Base-by-base conservation (phyloP, 1,139 yeast genomes). In the Sporopachydermia cereana region DNA sequence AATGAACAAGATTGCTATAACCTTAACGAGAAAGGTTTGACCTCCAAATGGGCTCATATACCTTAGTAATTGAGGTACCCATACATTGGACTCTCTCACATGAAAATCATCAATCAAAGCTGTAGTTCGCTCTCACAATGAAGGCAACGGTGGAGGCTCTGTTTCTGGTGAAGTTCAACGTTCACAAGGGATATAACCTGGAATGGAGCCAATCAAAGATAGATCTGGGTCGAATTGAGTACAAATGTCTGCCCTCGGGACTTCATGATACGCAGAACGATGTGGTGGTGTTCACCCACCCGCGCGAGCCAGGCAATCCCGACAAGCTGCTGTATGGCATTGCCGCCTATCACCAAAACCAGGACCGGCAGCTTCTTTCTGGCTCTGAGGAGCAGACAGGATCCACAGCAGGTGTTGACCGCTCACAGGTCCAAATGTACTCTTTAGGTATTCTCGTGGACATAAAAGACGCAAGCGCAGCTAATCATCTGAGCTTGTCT, bases 211-310 rank as follows among this genome's bases (percentile, higher is more conserved):
- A 64, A 44, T 54, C 65, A 1, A 46, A 50, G 21, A 46, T 66
- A 3, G 54, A 51, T 34, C 50, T 49, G 22, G 56, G 62, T 24
- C 68, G 68, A n/a, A 54, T 85, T 18, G 96, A 88, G 59, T 85
- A 74, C 61, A 80, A 82, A 53, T 71, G 79, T 12, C 64, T 88
- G 46, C 96, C 96, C 1, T 81, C 93, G 0, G 95, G 96, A 1
- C 69, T 85, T n/a, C 96, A 86, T 57, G 75, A 78, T 36, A 68
- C 67, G 23, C 59, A 61, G 12, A 59, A 67, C 39, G 89, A 84
- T 52, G 71, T 73, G 1, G 64, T 77, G 2, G 68, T 72, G 44
- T 77, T 78, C 58, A 68, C 67, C 3, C 69, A 67, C 9, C 60
- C 64, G 5, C 74, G 70, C 45, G 50, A 50, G 12, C 41, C 45